These are phyloP conservation scores for Blastobotrys peoriensis DNA, from an alignment of 805 yeast species.

Conservation along the genomic window DNA sequence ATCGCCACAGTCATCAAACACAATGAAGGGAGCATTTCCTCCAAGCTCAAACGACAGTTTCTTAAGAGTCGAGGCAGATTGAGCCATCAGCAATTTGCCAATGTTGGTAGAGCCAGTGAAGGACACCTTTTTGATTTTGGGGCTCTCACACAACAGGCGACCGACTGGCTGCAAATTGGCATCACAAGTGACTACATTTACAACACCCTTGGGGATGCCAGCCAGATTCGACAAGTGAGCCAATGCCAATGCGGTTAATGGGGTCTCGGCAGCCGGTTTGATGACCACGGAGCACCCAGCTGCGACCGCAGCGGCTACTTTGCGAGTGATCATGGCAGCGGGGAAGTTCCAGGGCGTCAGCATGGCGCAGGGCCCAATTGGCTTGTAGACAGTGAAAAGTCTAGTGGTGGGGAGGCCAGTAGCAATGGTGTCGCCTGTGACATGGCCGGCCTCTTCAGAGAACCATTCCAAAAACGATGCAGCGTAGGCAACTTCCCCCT, in stretches of 20 bases:
- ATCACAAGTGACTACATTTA: slow-evolving; percentile 51
- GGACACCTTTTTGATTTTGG: slow-evolving; percentile 56
- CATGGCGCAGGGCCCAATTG: slow-evolving; percentile 75
- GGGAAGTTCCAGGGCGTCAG: slow-evolving; percentile 85
- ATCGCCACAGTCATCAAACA: slow-evolving; percentile 62
- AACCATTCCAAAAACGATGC: slow-evolving; percentile 87
- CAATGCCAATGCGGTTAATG: slow-evolving; percentile 63
- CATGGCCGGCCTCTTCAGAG: slow-evolving; percentile 47
- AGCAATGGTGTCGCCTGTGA: slow-evolving; percentile 53
- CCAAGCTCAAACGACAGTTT: slow-evolving; percentile 71
- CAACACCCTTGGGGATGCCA: slow-evolving; percentile 64
- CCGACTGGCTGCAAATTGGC: slow-evolving; percentile 32
- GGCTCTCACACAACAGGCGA: slow-evolving; percentile 39
- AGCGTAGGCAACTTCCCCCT: slow-evolving; percentile 61
- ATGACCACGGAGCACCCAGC: slow-evolving; percentile 74
- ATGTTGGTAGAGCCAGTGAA: slow-evolving; percentile 76
- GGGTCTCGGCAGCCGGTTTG: slow-evolving; percentile 75
- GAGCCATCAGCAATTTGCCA: slow-evolving; percentile 61
- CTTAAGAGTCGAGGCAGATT: slow-evolving; percentile 55
- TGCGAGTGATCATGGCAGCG: slow-evolving; percentile 66
- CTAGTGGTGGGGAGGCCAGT: slow-evolving; percentile 42
- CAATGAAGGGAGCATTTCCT: slow-evolving; percentile 75
- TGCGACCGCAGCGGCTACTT: slow-evolving; percentile 68
- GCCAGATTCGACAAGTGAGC: slow-evolving; percentile 57
- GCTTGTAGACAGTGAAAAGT: slow-evolving; percentile 56